phyloP scores from a whole-genome alignment of 208 protist genomes.

The Trypanosoma avium region DNA sequence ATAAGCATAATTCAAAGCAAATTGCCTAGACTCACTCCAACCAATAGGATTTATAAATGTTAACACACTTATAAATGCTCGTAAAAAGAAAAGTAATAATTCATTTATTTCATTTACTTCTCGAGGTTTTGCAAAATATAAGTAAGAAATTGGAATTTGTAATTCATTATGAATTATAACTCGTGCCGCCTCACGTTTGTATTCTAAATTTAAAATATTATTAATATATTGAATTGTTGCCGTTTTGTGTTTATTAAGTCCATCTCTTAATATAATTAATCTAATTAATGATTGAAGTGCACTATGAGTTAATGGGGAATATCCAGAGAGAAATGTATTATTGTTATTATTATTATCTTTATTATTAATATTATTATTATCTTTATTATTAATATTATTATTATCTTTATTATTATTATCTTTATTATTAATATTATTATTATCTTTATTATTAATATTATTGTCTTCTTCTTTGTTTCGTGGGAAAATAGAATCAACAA shows the following conservation, averaged over 20 bases:
- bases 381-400: not conserved
- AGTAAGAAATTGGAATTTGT: not conserved
- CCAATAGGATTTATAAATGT: constrained; percentile 32
- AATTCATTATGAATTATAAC: not conserved
- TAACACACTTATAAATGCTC: constrained; percentile 15
- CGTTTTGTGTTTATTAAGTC: constrained; percentile 25
- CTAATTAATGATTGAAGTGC: constrained; percentile 20
- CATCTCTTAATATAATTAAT: constrained; percentile 31
- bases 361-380: not conserved
- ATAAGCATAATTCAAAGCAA: constrained; percentile 28
- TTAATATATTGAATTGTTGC: constrained; percentile 29
- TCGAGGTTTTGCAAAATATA: constrained; percentile 8
- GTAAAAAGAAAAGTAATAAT: constrained; percentile 41
- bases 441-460: not conserved
- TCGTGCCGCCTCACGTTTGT: constrained; percentile 16
- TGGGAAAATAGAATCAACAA: constrained; percentile 21
- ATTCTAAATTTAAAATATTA: constrained; percentile 23
- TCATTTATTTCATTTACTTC: constrained; percentile 13
- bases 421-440: not conserved
- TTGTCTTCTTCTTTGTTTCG: not conserved
- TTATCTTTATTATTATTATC: not conserved
- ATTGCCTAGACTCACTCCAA: constrained; percentile 34
- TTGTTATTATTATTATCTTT: not conserved
- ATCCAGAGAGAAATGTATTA: constrained; percentile 22
- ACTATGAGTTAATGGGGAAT: constrained; percentile 14